Base-by-base conservation (phyloP, 495 filamentous ascomycete genomes). In the Aspergillus nanangensis region DNA sequence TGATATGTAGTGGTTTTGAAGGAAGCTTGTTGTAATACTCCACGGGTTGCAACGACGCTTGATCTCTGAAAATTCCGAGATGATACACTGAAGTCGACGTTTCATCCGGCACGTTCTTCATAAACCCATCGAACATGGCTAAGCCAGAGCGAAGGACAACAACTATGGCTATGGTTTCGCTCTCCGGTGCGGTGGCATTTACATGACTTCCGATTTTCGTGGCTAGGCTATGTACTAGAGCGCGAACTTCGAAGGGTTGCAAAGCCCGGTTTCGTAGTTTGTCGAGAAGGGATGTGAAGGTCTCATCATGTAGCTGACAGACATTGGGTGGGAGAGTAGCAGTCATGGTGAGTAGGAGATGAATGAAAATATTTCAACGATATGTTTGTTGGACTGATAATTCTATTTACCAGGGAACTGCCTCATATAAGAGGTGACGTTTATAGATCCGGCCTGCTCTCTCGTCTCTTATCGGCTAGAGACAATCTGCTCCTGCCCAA, bases 21-120 rank as follows among this genome's bases (percentile, higher is more conserved):
- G 90, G 90, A 3, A 96, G 82, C 64, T 95, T 95, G 67, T 81
- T 96, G 74, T 96, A 96, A 73, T 96, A 96, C 66, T 96, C 90
- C 27, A 96, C 89, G 0, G 90, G 89, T 29, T 83, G 76, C 8
- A 95, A 78, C 8, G 86, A 87, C 25, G 73, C 76, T 29, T 87
- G 84, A 53, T 95, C 90, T 44, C 90, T 83, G 69, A 85, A 96
- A 41, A 96, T 77, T 27, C 90, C 90, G 21, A 96, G 81, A 61
- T 96, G 90, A 66, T 95, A 86, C 45, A 93, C 49, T 0, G 51
- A 52, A 1, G 58, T 53, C 17, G 46, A 33, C 0, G 45, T 48
- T n/a, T 54, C 48, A 10, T 44, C 44, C 7, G 37, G 15, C 23
- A 24, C 11, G 23, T 43, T 13, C 33, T 43, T 19, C 14, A 43